Base-by-base conservation (phyloP, 2,329 filamentous ascomycete genomes). In the Pyricularia sp. region DNA sequence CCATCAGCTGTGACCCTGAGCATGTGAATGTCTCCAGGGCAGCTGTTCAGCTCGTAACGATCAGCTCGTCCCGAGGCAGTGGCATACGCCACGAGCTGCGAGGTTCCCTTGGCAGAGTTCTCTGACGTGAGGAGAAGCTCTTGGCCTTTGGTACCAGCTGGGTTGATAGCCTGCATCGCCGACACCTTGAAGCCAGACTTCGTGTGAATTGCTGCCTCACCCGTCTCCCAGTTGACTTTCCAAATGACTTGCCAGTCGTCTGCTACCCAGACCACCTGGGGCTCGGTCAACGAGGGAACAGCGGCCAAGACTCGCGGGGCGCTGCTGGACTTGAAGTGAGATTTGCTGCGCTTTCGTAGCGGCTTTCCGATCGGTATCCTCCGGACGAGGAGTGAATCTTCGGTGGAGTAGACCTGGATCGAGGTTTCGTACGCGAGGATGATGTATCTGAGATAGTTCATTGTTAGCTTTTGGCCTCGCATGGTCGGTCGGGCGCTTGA, bases 371-470 rank as follows among this genome's bases (percentile, higher is more conserved):
- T 81, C 14, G 85, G 81, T 66, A 97, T 89, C 69, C 88, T 87
- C 72, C 92, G 89, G 64, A 92, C 83, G 26, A 96, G 86, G 66
- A 96, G 86, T 1, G 95, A 98, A 68, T 93, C 93, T 72, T 87
- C 83, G 33, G 92, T 87, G 1, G 92, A 91, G 78, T 95, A 97
- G 30, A 97, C 85, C 76, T 93, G 91, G 68, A 97, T 83, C 11
- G 90, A 90, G 31, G 87, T 89, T 70, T 89, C 86, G 74, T 92
- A 92, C 36, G 90, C 87, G 69, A 97, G 78, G 69, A 97, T 88
- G 58, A 97, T 77, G 78, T 90, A 85, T 76, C 92, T 69, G 67
- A 30, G 25, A 11, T 4, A 55, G 65, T 42, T 31, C 9, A 11
- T 6, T 9, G n/a, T 31, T n/a, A 30, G 58, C 63, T 23, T 26